phyloP scores from a whole-genome alignment of 768 basidiomycete genomes.

The Saitozyma sp. region DNA sequence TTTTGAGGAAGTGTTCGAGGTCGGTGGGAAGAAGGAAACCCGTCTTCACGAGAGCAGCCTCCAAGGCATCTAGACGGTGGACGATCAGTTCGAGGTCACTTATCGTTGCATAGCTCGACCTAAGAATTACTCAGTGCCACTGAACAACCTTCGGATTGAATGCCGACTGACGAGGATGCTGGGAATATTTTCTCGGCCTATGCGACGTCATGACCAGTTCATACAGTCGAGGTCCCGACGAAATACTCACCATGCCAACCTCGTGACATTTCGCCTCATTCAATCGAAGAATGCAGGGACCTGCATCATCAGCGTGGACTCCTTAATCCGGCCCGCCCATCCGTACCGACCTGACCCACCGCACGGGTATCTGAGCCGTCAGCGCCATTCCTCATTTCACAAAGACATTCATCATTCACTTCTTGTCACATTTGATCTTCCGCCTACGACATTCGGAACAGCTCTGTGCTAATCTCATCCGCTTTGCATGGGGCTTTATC shows the following conservation, averaged over 20 bases:
- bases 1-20: conserved; percentile 41
- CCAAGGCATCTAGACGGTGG: conserved; percentile 45
- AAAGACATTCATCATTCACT: conserved; percentile 24
- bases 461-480: conserved; percentile 49
- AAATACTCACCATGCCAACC: too few species aligned
- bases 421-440: conserved; percentile 53
- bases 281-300: conserved; percentile 45
- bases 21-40: conserved; percentile 40
- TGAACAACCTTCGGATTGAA: too few species aligned
- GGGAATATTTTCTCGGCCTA: conserved; percentile 39
- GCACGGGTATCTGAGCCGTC: conserved; percentile 41
- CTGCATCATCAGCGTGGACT: conserved; percentile 1
- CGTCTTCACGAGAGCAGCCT: conserved; percentile 40
- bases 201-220: too few species aligned
- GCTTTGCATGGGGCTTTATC: conserved; percentile 40
- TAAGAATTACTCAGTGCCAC: too few species aligned
- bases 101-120: conserved; percentile 34
- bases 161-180: conserved; percentile 17
- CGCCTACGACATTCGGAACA: conserved; percentile 51
- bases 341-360: conserved; percentile 23
- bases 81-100: conserved; percentile 42
- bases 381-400: neutral
- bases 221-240: too few species aligned
- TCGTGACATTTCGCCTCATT: conserved; percentile 49
- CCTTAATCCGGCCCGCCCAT: neutral